Conservation (phyloP, 345 rosid genomes). For the Eucalyptus fibrosa region DNA sequence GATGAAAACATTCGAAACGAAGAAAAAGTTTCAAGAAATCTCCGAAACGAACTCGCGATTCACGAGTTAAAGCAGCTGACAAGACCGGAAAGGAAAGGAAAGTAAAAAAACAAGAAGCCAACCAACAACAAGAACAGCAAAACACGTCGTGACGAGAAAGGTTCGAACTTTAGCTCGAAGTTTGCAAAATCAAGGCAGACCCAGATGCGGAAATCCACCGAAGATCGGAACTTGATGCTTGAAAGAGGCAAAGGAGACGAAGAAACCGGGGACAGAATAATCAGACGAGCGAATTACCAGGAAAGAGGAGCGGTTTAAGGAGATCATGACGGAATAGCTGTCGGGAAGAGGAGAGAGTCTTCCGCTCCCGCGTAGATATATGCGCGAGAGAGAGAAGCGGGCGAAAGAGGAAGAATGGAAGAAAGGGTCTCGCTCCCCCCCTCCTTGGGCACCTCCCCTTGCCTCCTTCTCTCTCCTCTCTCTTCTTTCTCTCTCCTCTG, state of each 20-base stretch:
- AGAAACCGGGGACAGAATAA: background rate
- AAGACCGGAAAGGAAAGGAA: background rate
- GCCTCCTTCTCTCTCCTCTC: background rate
- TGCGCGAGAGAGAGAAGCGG: background rate
- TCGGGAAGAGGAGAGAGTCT: background rate
- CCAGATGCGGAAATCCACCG: background rate
- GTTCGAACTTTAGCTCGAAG: background rate
- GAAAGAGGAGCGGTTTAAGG: background rate
- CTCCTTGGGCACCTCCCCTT: background rate
- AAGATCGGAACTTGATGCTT: background rate
- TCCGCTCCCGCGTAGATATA: background rate
- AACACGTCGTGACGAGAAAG: background rate
- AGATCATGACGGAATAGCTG: slow-evolving; percentile 1
- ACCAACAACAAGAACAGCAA: background rate
- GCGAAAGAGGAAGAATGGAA: background rate
- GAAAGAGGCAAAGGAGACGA: background rate
- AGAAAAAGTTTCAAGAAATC: background rate
- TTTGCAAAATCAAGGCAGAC: background rate
- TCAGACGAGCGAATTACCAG: background rate
- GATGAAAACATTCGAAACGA: background rate
- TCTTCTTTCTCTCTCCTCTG: background rate
- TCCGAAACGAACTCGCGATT: background rate
- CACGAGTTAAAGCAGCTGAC: background rate
- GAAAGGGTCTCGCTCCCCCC: background rate
- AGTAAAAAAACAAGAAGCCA: background rate